Conservation (phyloP, 768 basidiomycete species). For the Hericium rajendrae region DNA sequence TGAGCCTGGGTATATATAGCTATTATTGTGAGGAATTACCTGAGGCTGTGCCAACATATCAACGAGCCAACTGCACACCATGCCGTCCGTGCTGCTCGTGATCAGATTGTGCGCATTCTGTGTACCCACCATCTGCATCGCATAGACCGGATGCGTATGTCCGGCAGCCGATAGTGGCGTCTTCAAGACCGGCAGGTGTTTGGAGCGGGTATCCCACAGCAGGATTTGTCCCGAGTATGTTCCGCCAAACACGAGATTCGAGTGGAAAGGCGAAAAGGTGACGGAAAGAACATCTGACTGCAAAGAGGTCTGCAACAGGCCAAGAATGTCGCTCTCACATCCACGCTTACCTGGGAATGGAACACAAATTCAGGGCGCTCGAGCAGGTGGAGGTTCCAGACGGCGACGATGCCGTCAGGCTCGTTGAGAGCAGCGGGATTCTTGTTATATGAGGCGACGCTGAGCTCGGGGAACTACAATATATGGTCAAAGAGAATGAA, state of each 20-base stretch:
- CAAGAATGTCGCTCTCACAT: not conserved
- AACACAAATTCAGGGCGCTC: constrained; percentile 98
- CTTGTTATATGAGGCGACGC: constrained; percentile 95
- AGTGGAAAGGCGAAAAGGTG: constrained; percentile 95
- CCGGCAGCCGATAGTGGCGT: constrained; percentile 93
- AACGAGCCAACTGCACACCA: constrained; percentile 94
- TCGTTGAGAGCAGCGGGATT: constrained; percentile 90
- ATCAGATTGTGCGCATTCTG: constrained; percentile 98
- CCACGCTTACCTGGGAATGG: constrained; percentile 79
- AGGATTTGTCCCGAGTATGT: constrained; percentile 99
- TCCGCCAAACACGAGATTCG: constrained; percentile 93
- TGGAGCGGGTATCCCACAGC: constrained; percentile 96
- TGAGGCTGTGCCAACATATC: constrained; percentile 99
- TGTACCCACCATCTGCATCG: constrained; percentile 96
- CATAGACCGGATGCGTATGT: constrained; percentile 97
- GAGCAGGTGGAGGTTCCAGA: constrained; percentile 94
- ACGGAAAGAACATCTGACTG: constrained; percentile 98
- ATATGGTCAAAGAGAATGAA: constrained; percentile 1
- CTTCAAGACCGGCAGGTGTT: constrained; percentile 92
- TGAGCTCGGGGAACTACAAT: constrained; percentile 84
- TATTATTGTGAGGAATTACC: constrained; percentile 30
- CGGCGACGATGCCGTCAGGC: constrained; percentile 92
- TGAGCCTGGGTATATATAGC: not conserved
- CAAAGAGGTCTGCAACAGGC: constrained; percentile 9
- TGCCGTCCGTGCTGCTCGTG: constrained; percentile 93